Evolutionary conservation across 1,284 basidiomycete species (phyloP), one percentile per base, ranked within the genome.

Genomic region (Leccinum proliferum): DNA sequence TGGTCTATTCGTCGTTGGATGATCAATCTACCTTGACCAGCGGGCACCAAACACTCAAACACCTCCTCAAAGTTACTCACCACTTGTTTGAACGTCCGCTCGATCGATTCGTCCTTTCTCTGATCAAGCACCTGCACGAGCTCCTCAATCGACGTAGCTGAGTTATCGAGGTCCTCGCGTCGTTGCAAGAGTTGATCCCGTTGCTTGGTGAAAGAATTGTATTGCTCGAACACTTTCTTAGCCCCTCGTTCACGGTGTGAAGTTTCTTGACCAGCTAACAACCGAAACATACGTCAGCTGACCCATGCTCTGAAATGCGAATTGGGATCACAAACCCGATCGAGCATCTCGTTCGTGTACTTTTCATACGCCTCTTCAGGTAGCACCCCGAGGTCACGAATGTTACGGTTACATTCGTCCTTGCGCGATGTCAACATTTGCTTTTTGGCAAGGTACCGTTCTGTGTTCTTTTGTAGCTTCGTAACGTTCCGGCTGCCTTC

Each of bases 211-310:
- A 99, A 99, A 73, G 93, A 96, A 76, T 86, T 93, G 80, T 97
- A 98, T 76, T 98, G 95, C 76, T 99, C 97, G 72, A 98, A 96
- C 1, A 96, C 97, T 76, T 98, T 98, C 96, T 98, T 66, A 99
- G 80, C 35, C 87, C 86, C 69, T 98, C 95, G 70, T 98, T 96
- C 66, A 95, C 89, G 29, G 84, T 83, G 71, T 97, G 95, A 43
- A 99, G 82, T 67, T 90, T 91, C 78, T 93, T 96, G 68, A 96
- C 85, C 46, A 99, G 83, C 93, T 96, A 69, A 18, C 63, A 60
- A 63, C 61, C 25, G 29, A 8, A 55, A 50, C 2, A 50, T 29
- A 29, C 2, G 29, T 72, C 39, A 72, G 59, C 18, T 41, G 43
- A 25, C 14, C 2, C 25, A 15, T 5, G 2, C 11, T 4, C 34